Conservation (phyloP, 1,139 yeast genomes). For the Candida albicans region DNA sequence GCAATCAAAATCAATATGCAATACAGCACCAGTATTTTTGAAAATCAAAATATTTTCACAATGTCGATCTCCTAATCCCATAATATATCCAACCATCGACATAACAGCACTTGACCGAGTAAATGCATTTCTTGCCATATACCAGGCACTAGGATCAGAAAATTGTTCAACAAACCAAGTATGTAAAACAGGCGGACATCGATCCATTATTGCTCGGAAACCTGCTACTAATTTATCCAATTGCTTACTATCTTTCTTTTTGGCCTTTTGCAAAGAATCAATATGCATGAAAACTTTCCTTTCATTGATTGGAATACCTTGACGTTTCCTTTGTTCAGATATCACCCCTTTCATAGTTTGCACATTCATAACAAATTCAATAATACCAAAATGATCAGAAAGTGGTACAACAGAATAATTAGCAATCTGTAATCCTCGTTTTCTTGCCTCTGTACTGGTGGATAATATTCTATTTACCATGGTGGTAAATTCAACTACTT, state of each 20-base stretch:
- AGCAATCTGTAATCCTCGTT: constrained; percentile 67
- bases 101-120: constrained; percentile 88
- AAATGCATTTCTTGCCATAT: constrained; percentile 70
- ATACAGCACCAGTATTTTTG: constrained; percentile 70
- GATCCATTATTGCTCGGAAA: constrained; percentile 33
- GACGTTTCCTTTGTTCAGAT: constrained; percentile 40
- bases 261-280: constrained; percentile 41
- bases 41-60: constrained; percentile 85
- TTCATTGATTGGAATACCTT: constrained; percentile 34
- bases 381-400: constrained; percentile 83
- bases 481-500: constrained; percentile 88
- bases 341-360: constrained; percentile 75
- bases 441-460: constrained; percentile 69
- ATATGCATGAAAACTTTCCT: constrained; percentile 33
- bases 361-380: constrained; percentile 90
- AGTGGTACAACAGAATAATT: constrained; percentile 90
- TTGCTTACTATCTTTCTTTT: constrained; percentile 13
- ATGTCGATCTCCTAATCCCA: constrained; percentile 93
- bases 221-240: constrained; percentile 23
- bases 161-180: constrained; percentile 88
- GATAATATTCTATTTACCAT: constrained; percentile 75
- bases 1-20: constrained; percentile 97
- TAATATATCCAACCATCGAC: constrained; percentile 94
- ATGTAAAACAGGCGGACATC: constrained; percentile 74
- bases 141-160: constrained; percentile 91